A percentile compares a stretch with the other conserved stretches of the same genome.
Evolutionary conservation across 2,329 filamentous ascomycete species (phyloP).

Genomic region (Neonectria faginata): DNA sequence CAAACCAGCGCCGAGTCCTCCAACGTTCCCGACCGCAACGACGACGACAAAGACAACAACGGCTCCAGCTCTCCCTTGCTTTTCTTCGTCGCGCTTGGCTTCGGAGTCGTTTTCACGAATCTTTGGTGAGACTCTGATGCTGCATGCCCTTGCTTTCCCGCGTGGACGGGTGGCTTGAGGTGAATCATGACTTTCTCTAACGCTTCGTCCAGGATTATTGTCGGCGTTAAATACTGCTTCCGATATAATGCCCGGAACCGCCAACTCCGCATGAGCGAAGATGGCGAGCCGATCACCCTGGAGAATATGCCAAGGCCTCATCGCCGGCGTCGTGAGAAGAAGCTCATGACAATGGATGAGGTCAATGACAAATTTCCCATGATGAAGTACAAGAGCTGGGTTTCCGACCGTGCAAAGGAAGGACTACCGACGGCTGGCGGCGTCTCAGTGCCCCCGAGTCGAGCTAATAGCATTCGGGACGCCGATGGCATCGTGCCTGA

Average conservation of each 20-base stretch:
- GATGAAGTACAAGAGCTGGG: constrained; percentile 97
- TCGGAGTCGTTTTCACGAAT: constrained; percentile 98
- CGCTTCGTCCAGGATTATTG: constrained; percentile 84
- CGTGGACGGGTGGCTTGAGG: constrained; percentile 69
- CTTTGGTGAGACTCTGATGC: constrained; percentile 77
- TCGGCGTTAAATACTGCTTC: constrained; percentile 99
- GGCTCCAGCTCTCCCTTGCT: constrained; percentile 59
- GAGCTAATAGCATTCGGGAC: constrained; percentile 78
- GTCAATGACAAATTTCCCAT: constrained; percentile 97
- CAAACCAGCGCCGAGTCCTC: constrained; percentile 35
- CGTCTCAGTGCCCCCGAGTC: constrained; percentile 79
- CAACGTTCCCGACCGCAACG: constrained; percentile 16
- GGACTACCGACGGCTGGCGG: constrained; percentile 88
- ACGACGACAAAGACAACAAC: constrained; percentile 38
- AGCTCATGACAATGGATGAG: constrained; percentile 98
- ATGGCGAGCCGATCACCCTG: constrained; percentile 89
- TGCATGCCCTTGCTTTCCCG: constrained; percentile 20
- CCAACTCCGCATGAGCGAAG: constrained; percentile 79
- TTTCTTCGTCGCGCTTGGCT: constrained; percentile 96
- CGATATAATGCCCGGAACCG: constrained; percentile 96
- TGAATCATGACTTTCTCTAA: constrained; percentile 48
- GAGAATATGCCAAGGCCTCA: constrained; percentile 87
- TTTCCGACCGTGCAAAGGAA: constrained; percentile 82
- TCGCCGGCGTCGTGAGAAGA: constrained; percentile 92
- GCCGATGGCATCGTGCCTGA: constrained; percentile 67